Base-by-base conservation (phyloP, 2,329 filamentous ascomycete species). In the Atkinsonella hypoxylon region DNA sequence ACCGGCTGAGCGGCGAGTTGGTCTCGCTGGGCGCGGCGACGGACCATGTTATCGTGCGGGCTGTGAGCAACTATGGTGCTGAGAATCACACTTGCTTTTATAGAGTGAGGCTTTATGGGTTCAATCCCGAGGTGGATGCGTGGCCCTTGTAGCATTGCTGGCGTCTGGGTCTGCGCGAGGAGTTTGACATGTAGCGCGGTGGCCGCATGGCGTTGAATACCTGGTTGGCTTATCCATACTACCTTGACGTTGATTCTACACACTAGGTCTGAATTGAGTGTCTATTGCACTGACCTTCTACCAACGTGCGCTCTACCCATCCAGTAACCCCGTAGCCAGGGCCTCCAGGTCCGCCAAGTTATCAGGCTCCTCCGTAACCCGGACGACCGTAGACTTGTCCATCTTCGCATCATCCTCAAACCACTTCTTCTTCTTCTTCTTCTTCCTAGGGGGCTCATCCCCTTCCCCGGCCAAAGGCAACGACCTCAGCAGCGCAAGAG, bases 311-410 rank as follows among this genome's bases (percentile, higher is more conserved):
- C 7, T 39, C 50, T 55, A 72, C 48, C 65, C 67, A 53, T 79
- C 78, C 63, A 94, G 66, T 65, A 93, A 67, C 3, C 84, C 85
- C 43, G 83, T 78, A 50, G 88, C 88, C 67, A 91, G 67, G 40
- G 82, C 81, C 69, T 91, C 87, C 58, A 89, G 73, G 66, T 90
- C 86, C 65, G 89, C 84, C 59, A 91, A 69, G 41, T 85, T 90
- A 67, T 89, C 83, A 12, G 85, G 86, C 69, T 88, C 82, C 48
- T 82, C 76, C 13, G 74, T 74, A 58, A 79, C 74, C 68, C 79
- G 77, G 61, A 83, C 75, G 45, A 81, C 75, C 67, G 75, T 76
- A 62, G 74, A 64, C 60, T 68, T 55, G 31, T 68, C 72, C 49
- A 55, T 62, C 57, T 67, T 69, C 69, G 47, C 87, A 2, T 76